Evolutionary conservation across 1,139 yeast genomes (phyloP), one percentile per base, ranked within the genome.

Genomic region (Hemisphaericaspora xylanilytica): DNA sequence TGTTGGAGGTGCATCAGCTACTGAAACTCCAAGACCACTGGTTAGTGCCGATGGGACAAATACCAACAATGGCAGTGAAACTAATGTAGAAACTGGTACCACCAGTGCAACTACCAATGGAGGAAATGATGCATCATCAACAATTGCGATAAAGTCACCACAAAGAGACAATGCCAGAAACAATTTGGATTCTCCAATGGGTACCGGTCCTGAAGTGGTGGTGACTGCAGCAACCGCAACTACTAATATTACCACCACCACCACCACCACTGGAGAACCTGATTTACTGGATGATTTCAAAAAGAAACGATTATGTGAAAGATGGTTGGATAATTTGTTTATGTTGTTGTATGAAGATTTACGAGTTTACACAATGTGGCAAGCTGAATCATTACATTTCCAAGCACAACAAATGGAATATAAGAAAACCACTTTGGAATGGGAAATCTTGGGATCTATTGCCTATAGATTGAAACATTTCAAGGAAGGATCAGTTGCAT

Each of bases 301-400:
- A 47, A 72, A 75, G 50, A 92, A 92, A 56, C 73, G 97, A 43
- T 73, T 92, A 42, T 90, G 97, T 63, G 98, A 92, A 61, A 75
- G 95, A 51, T 90, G 98, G 96, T 71, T 92, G 41, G 98, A 92
- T 59, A 83, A 87, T 48, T 68, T 92, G 45, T 90, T 92, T 58
- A 75, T 89, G 74, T 80, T 87, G 25, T 68, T 92, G 37, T 92
- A 88, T 57, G 96, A 89, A 51, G 97, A 92, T 58, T 73, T 92
- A 50, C 76, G 90, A 42, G 87, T 88, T 12, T 87, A 86, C 46
- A 75, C 94, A 12, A 78, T 85, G 60, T 86, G 97, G 97, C 94
- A 92, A 56, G 90, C 96, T 2, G 97, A 92, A 58, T 68, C 58
- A 35, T 70, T 72, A 43, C 77, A 72, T 50, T 77, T 80, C 56